phyloP scores from a whole-genome alignment of 1,139 yeast species.

The Diutina catenulata region DNA sequence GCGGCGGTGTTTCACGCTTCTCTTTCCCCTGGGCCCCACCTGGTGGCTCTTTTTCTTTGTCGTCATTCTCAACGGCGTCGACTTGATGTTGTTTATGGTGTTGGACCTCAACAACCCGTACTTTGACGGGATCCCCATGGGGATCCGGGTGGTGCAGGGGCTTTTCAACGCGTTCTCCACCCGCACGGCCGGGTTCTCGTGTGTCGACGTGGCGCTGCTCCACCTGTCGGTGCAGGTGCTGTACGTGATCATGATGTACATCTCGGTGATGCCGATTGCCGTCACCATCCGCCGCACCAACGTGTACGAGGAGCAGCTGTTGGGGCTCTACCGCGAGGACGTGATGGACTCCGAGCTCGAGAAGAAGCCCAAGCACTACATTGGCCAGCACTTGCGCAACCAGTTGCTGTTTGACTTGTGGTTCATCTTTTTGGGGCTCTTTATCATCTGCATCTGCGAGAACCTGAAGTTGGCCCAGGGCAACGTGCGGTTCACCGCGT shows the following conservation, averaged over 20 bases:
- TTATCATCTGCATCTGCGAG: slow-evolving; percentile 79
- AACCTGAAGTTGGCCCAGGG: slow-evolving; percentile 43
- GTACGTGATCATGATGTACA: slow-evolving; percentile 95
- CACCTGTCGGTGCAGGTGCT: slow-evolving; percentile 92
- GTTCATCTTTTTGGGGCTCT: slow-evolving; percentile 81
- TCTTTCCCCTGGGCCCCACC: slow-evolving; percentile 87
- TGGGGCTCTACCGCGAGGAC: slow-evolving; percentile 55
- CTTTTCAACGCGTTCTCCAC: slow-evolving; percentile 86
- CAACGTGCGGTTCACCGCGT: slow-evolving; percentile 48
- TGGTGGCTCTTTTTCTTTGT: slow-evolving; percentile 85
- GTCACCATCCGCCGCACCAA: slow-evolving; percentile 93
- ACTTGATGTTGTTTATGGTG: slow-evolving; percentile 66
- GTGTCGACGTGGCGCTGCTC: slow-evolving; percentile 52
- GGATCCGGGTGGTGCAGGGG: slow-evolving; percentile 68
- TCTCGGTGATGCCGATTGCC: slow-evolving; percentile 90
- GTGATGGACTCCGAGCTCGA: slow-evolving; percentile 17
- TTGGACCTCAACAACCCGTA: slow-evolving; percentile 51
- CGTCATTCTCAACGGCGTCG: slow-evolving; percentile 60
- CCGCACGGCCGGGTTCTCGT: slow-evolving; percentile 85
- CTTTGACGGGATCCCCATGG: slow-evolving; percentile 41
- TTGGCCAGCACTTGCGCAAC: slow-evolving; percentile 80
- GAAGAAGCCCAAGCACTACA: slow-evolving; percentile 42
- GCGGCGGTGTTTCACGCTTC: slow-evolving; percentile 85
- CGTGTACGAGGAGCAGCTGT: slow-evolving; percentile 92
- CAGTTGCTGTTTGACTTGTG: slow-evolving; percentile 92